Base-by-base conservation (phyloP, 768 basidiomycete genomes). In the Tulasnella sp. region DNA sequence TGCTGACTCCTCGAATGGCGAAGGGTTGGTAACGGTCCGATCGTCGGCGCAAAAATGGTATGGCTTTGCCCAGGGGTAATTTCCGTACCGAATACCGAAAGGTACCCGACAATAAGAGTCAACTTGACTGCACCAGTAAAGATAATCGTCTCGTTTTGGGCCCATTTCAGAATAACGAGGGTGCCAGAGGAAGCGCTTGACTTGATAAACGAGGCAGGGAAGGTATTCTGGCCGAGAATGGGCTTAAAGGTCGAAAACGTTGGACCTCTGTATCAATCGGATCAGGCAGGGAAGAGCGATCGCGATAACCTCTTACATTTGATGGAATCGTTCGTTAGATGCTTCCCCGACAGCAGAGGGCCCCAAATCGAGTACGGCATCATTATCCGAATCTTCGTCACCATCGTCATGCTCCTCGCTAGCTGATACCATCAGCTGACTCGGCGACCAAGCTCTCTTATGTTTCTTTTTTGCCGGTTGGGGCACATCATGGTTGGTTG, bases 31-130 rank as follows among this genome's bases (percentile, higher is more conserved):
- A 96, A 82, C 0, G 94, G 93, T n/a, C 93, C 89, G 0, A 91
- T 93, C 3, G 89, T 87, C 0, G 95, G 94, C 0, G 94, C 92
- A 82, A 90, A 96, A 37, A 96, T 85, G 16, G 83, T 84, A 80
- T 94, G 86, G 0, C 29, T 35, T 72, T 40, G n/a, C 44, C 0
- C 91, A 93, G 4, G 89, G 87, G 0, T 95, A 18, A 85, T 70
- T 0, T 84, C 85, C 15, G 88, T 86, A 2, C 92, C 93, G n/a
- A 87, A 85, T 0, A 95, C 71, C 2, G 85, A 84, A 74, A 96
- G 79, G 20, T 87, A 84, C 0, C 93, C 92, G 73, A 86, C 88
- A 5, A 96, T 82, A 35, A 95, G 87, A 0, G 86, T 86, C 20
- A 97, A 79, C 4, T 81, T 82, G 83, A 90, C 93, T 0, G 86